Percentiles rank a stretch among this genome's conserved stretches.
Conservation (phyloP, 441 rosid species). For the Brassica balearica region DNA sequence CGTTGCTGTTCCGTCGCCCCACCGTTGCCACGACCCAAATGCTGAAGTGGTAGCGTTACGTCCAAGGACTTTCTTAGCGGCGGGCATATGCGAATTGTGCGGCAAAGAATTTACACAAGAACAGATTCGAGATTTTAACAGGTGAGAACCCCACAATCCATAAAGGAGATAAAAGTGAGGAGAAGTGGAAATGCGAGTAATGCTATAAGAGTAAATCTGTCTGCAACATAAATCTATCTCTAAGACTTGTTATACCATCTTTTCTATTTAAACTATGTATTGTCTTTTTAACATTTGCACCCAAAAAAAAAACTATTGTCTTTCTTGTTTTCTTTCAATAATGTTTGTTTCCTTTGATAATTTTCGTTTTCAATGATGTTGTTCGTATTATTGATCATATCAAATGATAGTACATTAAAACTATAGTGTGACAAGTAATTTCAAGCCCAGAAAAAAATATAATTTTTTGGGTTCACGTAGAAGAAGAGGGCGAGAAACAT, state of each 20-base stretch:
- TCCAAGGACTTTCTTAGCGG: not conserved
- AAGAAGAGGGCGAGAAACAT: not conserved
- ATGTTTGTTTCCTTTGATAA: not conserved
- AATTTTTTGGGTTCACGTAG: not conserved
- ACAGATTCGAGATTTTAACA: not conserved
- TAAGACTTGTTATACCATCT: not conserved
- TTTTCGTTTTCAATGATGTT: not conserved
- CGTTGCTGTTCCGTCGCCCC: not conserved
- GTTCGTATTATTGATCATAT: not conserved
- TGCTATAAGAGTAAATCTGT: too few species aligned
- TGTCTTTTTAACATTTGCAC: not conserved
- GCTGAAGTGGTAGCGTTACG: conserved; percentile 1
- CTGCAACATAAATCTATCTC: not conserved
- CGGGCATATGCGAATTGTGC: not conserved
- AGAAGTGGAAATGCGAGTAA: not conserved
- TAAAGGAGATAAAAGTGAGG: too few species aligned
- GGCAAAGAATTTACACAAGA: not conserved
- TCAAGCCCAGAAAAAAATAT: not conserved
- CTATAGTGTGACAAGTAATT: not conserved
- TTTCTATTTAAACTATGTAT: not conserved
- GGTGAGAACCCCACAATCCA: not conserved
- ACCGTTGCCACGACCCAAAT: not conserved
- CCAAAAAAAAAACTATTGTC: too few species aligned
- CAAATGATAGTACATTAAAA: not conserved
- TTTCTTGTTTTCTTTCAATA: not conserved